Conservation (phyloP, 1,284 basidiomycete genomes). For the Vanrija sp. region DNA sequence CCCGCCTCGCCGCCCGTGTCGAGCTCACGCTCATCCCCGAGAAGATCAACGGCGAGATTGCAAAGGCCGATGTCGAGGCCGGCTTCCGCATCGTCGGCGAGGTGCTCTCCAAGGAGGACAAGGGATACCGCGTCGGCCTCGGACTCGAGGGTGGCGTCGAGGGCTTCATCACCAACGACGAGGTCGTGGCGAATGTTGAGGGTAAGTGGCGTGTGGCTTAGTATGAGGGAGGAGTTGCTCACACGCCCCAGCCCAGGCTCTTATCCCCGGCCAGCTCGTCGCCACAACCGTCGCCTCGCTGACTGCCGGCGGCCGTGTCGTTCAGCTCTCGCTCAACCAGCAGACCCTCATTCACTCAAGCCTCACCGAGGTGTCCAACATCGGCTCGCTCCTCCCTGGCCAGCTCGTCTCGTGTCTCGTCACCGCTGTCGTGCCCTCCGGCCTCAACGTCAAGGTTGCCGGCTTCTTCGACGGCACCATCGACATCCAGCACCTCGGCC, state of each 20-base stretch:
- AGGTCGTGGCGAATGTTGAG: conserved; percentile 50
- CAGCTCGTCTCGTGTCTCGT: conserved; percentile 78
- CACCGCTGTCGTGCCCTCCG: conserved; percentile 71
- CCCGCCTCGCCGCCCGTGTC: conserved; percentile 56
- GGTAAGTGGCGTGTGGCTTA: conserved; percentile 21
- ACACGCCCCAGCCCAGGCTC: conserved; percentile 15
- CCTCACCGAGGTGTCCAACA: conserved; percentile 72
- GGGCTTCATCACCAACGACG: conserved; percentile 73
- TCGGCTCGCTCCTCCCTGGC: conserved; percentile 81
- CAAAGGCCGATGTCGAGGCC: conserved; percentile 67
- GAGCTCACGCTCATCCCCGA: conserved; percentile 83
- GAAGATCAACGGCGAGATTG: conserved; percentile 77
- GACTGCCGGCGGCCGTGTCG: conserved; percentile 51
- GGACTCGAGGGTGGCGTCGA: conserved; percentile 64
- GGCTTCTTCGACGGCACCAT: conserved; percentile 93
- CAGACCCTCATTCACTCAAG: conserved; percentile 50
- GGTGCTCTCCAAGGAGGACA: conserved; percentile 84
- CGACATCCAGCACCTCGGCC: conserved; percentile 70
- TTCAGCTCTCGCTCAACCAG: conserved; percentile 51
- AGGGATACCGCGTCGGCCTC: conserved; percentile 86
- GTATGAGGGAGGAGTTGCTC: background rate
- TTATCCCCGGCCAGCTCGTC: conserved; percentile 60
- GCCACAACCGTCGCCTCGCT: conserved; percentile 62
- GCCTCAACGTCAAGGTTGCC: conserved; percentile 83
- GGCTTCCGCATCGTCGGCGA: conserved; percentile 77